Evolutionary conservation across 1,139 yeast genomes (phyloP).

Genomic region (Pichia sp.): DNA sequence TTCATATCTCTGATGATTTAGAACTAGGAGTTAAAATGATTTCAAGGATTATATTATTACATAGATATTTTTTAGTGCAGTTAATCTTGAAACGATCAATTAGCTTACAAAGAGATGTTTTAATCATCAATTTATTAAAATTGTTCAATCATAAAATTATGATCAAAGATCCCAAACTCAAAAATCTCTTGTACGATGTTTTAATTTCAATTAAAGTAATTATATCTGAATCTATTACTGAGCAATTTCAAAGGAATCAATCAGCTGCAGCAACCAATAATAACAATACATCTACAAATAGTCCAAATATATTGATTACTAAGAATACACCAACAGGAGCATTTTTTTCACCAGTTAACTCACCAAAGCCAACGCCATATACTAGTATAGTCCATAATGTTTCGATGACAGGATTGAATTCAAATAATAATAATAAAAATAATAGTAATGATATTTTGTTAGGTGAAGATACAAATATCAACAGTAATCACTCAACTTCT

Average conservation of each 20-base stretch:
- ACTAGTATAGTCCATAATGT: too few relatives aligned
- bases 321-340: slow-evolving; percentile 17
- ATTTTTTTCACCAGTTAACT: slow-evolving; percentile 21
- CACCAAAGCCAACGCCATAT: slow-evolving; percentile 22
- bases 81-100: slow-evolving; percentile 31
- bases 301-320: slow-evolving; percentile 15
- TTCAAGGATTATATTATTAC: slow-evolving; percentile 55
- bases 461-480: too few relatives aligned
- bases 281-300: slow-evolving; percentile 1
- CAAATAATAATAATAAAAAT: too few relatives aligned
- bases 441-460: too few relatives aligned
- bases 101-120: slow-evolving; percentile 33
- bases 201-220: slow-evolving; percentile 46
- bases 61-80: slow-evolving; percentile 36
- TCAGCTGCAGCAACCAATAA: background rate
- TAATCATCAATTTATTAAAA: slow-evolving; percentile 41
- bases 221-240: slow-evolving; percentile 25
- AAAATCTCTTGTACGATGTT: slow-evolving; percentile 58
- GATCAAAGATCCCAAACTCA: slow-evolving; percentile 43
- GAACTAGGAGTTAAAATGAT: slow-evolving; percentile 36
- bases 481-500: too few relatives aligned
- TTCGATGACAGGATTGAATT: too few relatives aligned
- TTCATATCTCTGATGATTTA: slow-evolving; percentile 18
- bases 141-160: slow-evolving; percentile 42
- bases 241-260: slow-evolving; percentile 11